Evolutionary conservation across 169 alveolate genomes (phyloP), one percentile per base, ranked within the genome.

Genomic region (Eimeria falciformis): DNA sequence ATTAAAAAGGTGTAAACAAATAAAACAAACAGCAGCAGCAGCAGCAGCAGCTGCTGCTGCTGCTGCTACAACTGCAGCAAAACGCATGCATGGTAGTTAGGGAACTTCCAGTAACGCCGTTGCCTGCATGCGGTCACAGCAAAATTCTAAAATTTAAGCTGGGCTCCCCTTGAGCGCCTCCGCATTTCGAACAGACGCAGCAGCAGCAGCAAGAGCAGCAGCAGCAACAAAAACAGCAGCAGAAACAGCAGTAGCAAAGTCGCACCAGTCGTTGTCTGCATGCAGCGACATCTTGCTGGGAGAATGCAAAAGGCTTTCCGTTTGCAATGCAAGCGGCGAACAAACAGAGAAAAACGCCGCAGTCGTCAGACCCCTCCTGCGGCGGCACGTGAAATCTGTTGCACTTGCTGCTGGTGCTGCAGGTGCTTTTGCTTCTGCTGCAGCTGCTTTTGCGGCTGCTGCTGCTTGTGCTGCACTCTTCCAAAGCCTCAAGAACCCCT

Each of bases 231-330:
- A 7, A 50, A 50, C 62, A 50, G 62, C 62, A 50, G n/a, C 14
- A 50, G 83, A 43, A 68, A 12, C 83, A 43, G 58, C 58, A 33
- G 83, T 33, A 40, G 83, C 58, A 37, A 50, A 50, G 53, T 3
- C 56, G 2, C 18, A 73, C 83, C 83, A 73, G 56, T 43, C 83
- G 7, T 14, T 23, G 83, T 73, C 83, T 73, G 83, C 83, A 73
- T 33, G 83, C 83, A 73, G 83, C 83, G 33, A 73, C 56, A 37
- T 73, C 83, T 73, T 73, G 83, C 56, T 73, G 83, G 33, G 83
- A 73, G 83, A 73, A 73, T 21, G 17, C 17, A 11, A 73, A 73
- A 37, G 83, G 56, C 50, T 37, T 73, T 45, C 83, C 83, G 33
- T 73, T 73, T 33, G 58, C 21, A 43, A 73, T 73, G 40, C 37